Conservation (phyloP, 495 filamentous ascomycete genomes). For the Jackrogersella multiformis region DNA sequence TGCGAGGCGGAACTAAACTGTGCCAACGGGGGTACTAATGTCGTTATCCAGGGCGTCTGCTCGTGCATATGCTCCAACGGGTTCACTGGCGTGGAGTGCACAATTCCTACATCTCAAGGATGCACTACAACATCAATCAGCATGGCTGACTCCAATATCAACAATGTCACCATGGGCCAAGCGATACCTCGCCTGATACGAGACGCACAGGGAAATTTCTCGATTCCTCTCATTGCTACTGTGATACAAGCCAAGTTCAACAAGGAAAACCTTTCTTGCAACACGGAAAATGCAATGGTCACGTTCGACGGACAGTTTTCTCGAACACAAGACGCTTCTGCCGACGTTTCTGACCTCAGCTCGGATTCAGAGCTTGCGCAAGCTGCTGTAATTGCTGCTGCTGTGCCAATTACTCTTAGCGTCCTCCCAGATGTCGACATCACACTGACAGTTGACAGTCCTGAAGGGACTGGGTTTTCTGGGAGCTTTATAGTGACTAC, state of each 20-base stretch:
- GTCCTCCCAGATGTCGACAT: conserved; percentile 36
- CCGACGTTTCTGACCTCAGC: conserved; percentile 21
- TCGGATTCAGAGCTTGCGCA: conserved; percentile 33
- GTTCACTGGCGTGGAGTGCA: conserved; percentile 83
- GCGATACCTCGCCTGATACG: conserved; percentile 77
- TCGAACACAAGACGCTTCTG: conserved; percentile 45
- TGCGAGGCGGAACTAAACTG: conserved; percentile 69
- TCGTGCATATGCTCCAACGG: conserved; percentile 88
- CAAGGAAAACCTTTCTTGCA: conserved; percentile 75
- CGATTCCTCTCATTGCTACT: conserved; percentile 72
- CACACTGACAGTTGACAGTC: conserved; percentile 36
- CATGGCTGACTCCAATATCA: conserved; percentile 55
- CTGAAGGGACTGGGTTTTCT: conserved; percentile 27
- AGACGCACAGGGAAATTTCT: conserved; percentile 72
- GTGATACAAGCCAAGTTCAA: conserved; percentile 81
- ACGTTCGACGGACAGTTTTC: conserved; percentile 71
- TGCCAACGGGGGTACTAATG: conserved; percentile 81
- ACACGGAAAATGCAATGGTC: conserved; percentile 83
- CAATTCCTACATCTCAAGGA: conserved; percentile 63
- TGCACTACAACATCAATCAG: conserved; percentile 75
- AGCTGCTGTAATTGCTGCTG: conserved; percentile 42
- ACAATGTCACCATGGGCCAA: conserved; percentile 81
- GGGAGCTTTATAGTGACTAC: conserved; percentile 46
- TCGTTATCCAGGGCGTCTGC: conserved; percentile 72
- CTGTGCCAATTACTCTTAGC: conserved; percentile 50